phyloP scores from a whole-genome alignment of 768 basidiomycete genomes.

The Xerocomellus amylosporus region DNA sequence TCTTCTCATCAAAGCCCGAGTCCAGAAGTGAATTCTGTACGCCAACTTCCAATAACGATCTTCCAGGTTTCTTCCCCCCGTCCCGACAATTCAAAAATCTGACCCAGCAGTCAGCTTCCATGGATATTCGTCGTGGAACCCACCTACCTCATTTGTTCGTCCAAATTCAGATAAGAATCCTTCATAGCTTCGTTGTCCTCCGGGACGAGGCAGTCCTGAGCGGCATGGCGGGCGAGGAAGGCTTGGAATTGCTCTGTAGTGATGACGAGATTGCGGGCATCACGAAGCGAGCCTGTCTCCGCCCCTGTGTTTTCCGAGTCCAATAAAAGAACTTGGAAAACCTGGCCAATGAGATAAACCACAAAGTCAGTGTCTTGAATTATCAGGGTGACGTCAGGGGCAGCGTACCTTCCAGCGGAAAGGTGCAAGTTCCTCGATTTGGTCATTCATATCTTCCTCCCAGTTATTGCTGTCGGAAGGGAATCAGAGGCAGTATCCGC shows the following conservation, averaged over 20 bases:
- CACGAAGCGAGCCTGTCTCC: slow-evolving; percentile 32
- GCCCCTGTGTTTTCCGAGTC: slow-evolving; percentile 37
- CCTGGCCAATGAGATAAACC: slow-evolving; percentile 14
- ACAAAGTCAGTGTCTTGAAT: not conserved
- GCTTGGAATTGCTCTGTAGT: slow-evolving; percentile 35
- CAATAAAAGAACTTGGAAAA: slow-evolving; percentile 37
- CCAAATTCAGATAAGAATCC: slow-evolving; percentile 39
- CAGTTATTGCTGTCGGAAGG: slow-evolving; percentile 32
- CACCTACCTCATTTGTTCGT: slow-evolving; percentile 38
- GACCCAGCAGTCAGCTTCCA: not conserved
- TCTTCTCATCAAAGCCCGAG: slow-evolving; percentile 34
- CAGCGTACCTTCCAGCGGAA: slow-evolving; percentile 39
- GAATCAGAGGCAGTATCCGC: not conserved
- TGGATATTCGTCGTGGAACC: not conserved
- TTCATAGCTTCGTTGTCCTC: slow-evolving; percentile 40
- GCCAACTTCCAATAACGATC: slow-evolving; percentile 34
- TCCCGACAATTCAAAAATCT: slow-evolving; percentile 36
- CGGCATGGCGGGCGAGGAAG: slow-evolving; percentile 35
- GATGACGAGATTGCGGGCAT: slow-evolving; percentile 35
- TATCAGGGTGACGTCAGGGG: not conserved
- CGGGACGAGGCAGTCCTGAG: slow-evolving; percentile 33
- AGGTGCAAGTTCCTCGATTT: slow-evolving; percentile 33
- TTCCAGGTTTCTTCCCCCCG: slow-evolving; percentile 31
- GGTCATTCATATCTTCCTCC: slow-evolving; percentile 41
- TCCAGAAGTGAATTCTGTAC: slow-evolving; percentile 33